Base-by-base conservation (phyloP, 2,329 filamentous ascomycete species). In the Fusarium pininemorale region DNA sequence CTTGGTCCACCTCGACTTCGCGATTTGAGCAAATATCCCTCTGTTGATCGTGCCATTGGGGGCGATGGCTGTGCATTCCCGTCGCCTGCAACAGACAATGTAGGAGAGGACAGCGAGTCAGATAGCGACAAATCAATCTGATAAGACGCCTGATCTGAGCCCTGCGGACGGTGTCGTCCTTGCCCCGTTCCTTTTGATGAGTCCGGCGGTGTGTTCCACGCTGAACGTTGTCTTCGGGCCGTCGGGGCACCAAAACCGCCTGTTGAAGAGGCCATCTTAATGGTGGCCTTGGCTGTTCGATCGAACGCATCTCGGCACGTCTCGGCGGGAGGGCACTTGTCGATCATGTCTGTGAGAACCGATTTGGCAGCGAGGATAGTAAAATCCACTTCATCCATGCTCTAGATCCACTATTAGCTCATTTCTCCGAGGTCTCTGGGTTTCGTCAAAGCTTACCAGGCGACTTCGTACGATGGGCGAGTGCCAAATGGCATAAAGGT, bases 401-500 rank as follows among this genome's bases (percentile, higher is more conserved):
- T 94, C 90, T 91, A 63, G 8, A 28, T 38, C 41, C 53, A 38
- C 50, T 32, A 24, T 71, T 70, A 73, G 68, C 39, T 58, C 58
- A 42, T 55, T 42, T 65, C 50, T 47, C 38, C 45, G 26, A 60
- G 28, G 16, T 48, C 22, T 35, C 22, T 18, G 30, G 28, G 28
- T 50, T 48, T 38, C 20, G 14, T 45, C 26, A 14, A n/a, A 26
- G 86, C 93, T 85, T 89, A 96, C 94, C 82, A 98, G 85, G 64
- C 94, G 91, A 81, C 93, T 95, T 77, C 96, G 90, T 56, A 98
- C 96, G 61, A 94, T 89, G 11, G 94, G 91, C 16, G 96, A 98
- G 83, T 98, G 96, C 96, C 96, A 98, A 66, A 98, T 96, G 26
- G 96, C 95, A 82, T 98, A 98, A 5, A 98, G 87, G 82, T 98